Evolutionary conservation across 1,284 basidiomycete species (phyloP).

Genomic region (Athelia sp.): DNA sequence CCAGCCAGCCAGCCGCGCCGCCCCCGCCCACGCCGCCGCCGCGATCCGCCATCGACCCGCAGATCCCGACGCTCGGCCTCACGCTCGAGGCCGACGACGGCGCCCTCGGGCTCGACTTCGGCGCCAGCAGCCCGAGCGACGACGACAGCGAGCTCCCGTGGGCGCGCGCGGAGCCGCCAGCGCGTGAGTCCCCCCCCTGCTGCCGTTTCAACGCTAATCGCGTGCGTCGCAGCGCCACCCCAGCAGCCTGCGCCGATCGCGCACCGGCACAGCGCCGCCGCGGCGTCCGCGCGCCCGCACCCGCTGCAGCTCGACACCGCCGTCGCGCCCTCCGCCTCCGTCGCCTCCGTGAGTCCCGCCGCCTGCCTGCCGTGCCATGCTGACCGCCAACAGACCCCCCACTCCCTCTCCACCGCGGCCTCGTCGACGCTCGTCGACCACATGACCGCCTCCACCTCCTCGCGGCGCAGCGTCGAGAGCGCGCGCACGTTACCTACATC

Average conservation of each 20-base stretch:
- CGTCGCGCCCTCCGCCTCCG: slow-evolving; percentile 23
- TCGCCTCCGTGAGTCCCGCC: no score
- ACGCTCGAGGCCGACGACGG: slow-evolving; percentile 47
- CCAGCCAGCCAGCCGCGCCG: slow-evolving; percentile 65
- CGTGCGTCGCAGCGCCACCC: slow-evolving; percentile 3
- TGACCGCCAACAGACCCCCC: slow-evolving; percentile 37
- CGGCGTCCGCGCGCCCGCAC: slow-evolving; percentile 32
- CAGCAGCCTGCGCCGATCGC: slow-evolving; percentile 7
- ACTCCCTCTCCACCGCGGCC: slow-evolving; percentile 40
- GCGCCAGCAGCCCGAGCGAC: slow-evolving; percentile 30
- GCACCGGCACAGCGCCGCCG: slow-evolving; percentile 3
- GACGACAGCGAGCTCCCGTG: slow-evolving; percentile 59
- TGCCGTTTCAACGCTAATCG: slow-evolving; percentile 15
- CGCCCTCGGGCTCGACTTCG: slow-evolving; percentile 55
- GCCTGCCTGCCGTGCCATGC: slow-evolving; percentile 20
- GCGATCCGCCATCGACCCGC: slow-evolving; percentile 16
- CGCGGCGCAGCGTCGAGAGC: slow-evolving; percentile 54
- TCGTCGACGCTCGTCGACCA: slow-evolving; percentile 48
- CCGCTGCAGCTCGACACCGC: slow-evolving; percentile 45
- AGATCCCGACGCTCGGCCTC: slow-evolving; percentile 39
- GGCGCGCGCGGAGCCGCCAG: slow-evolving; percentile 38
- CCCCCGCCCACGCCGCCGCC: slow-evolving; percentile 58
- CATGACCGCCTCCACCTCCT: slow-evolving; percentile 20
- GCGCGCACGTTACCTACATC: slow-evolving; percentile 44
- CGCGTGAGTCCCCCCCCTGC: slow-evolving; percentile 23